Base-by-base conservation (phyloP, 2,329 filamentous ascomycete species). In the Curvularia lunata region DNA sequence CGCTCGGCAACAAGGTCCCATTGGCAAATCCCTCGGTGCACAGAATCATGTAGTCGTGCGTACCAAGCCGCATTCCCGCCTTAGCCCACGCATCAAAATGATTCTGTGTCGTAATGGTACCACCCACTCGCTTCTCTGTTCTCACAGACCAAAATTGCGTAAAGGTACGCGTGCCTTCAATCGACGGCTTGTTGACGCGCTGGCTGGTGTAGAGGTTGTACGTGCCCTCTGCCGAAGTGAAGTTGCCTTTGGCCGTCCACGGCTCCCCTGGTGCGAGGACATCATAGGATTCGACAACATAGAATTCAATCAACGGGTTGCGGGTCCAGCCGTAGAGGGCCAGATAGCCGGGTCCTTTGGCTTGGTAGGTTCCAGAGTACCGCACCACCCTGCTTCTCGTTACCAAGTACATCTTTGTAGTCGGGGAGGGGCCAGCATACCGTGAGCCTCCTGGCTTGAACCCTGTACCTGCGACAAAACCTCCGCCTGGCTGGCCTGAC, bases 311-410 rank as follows among this genome's bases (percentile, higher is more conserved):
- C 10, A 84, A 74, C 0, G 82, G 82, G 62, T 78, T 78, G 13
- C 70, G 76, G 4, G 81, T 83, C 83, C 84, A 87, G 30, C 84
- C 84, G 62, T 86, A 86, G 28, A 86, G 69, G 16, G 83, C 66
- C 18, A 73, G 63, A 25, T 70, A 69, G 9, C 62, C 66, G 13
- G 66, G 68, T 0, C 65, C 64, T 41, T 64, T 60, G 52, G 64
- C 57, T n/a, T 57, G 52, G 59, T 63, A 69, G n/a, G 61, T 61
- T n/a, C 65, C 65, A 18, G 56, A 54, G 47, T 68, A 69, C 48
- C 55, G 64, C 47, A 70, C 63, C 13, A 55, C 54, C 12, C 61
- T 67, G 5, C 10, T 66, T 10, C 10, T 4, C 16, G 16, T 18
- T 3, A 30, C 21, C 30, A n/a, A 54, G 13, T 16, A 7, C 10